Conservation (phyloP, 2,329 filamentous ascomycete genomes). For the Hortaea werneckii region DNA sequence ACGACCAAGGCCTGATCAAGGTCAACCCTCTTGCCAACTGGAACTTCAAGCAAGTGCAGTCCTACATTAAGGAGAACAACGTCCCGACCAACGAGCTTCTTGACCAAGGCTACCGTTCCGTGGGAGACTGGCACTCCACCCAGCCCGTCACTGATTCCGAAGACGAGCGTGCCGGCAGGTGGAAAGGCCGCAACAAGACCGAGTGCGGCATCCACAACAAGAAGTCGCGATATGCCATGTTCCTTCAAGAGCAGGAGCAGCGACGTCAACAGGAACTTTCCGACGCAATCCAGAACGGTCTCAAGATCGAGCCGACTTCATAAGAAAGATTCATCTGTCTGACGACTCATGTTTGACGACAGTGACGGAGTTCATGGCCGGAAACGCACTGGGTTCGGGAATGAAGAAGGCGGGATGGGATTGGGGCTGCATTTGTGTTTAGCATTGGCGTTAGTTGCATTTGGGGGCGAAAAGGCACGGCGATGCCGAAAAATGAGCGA, state of each 20-base stretch:
- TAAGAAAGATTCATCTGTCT: constrained; percentile 1
- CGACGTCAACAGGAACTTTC: constrained; percentile 51
- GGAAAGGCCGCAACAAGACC: constrained; percentile 93
- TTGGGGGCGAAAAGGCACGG: neutral
- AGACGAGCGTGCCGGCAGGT: constrained; percentile 90
- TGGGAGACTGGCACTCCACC: constrained; percentile 98
- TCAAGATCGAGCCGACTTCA: constrained; percentile 20
- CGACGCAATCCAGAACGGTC: constrained; percentile 24
- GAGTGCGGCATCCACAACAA: constrained; percentile 99
- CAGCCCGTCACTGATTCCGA: constrained; percentile 79
- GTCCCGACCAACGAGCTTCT: constrained; percentile 92
- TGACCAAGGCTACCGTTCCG: constrained; percentile 91
- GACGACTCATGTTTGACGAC: neutral
- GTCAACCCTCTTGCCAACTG: constrained; percentile 96
- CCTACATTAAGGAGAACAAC: constrained; percentile 73
- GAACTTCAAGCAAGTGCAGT: constrained; percentile 80
- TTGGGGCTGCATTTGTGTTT: constrained; percentile 23
- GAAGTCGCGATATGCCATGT: constrained; percentile 84
- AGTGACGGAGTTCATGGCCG: neutral
- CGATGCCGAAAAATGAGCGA: constrained; percentile 1
- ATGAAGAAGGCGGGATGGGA: neutral
- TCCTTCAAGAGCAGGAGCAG: constrained; percentile 61
- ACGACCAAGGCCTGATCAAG: constrained; percentile 87
- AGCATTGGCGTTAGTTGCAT: constrained; percentile 31
- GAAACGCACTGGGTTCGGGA: too few species aligned